Evolutionary conservation across 805 yeast species (phyloP), one percentile per base, ranked within the genome.

Genomic region (Teunomyces stri): DNA sequence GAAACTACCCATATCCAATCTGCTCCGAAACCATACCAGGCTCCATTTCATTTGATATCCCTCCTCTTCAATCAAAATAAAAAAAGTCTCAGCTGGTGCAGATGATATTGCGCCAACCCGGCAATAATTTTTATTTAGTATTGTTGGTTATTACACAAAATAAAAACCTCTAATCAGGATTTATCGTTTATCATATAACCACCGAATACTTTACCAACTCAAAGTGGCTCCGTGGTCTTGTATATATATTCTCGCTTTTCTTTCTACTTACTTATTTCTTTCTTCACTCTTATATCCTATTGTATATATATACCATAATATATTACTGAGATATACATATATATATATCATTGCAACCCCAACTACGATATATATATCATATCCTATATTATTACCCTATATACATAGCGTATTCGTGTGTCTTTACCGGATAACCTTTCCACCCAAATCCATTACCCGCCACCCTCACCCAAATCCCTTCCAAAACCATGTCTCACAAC

Each of bases 401-500:
- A 37, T 37, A 37, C 40, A 37, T 37, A 37, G 40, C 18, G 40
- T 37, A 37, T 37, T 12, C 40, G 40, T 37, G 40, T 35, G 38
- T 37, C 28, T 22, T 37, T 37, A 22, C 40, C 40, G 40, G 13
- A 37, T 22, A 37, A 22, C 25, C 28, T 16, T 22, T 20, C 40
- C 40, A 37, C 12, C 40, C 40, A 20, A 18, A 34, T 13, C 40
- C 12, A 21, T 21, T 22, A 21, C 40, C 40, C 16, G 29, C 40
- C 40, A 21, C 40, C 39, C 28, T n/a, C 39, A n/a, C 4, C 34
- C 34, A 9, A 30, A 30, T 13, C 13, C 34, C 34, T 6, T 6
- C 18, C 12, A 31, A 25, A 20, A 34, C 33, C 41, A 50, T 50
- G 53, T 48, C 54, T 12, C 56, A 53, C 42, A 50, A 68, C 49